A percentile compares a stretch with the other conserved stretches of the same genome.
phyloP scores from a whole-genome alignment of 192 early-diverging fungal genomes.

The Coemansia sp. region DNA sequence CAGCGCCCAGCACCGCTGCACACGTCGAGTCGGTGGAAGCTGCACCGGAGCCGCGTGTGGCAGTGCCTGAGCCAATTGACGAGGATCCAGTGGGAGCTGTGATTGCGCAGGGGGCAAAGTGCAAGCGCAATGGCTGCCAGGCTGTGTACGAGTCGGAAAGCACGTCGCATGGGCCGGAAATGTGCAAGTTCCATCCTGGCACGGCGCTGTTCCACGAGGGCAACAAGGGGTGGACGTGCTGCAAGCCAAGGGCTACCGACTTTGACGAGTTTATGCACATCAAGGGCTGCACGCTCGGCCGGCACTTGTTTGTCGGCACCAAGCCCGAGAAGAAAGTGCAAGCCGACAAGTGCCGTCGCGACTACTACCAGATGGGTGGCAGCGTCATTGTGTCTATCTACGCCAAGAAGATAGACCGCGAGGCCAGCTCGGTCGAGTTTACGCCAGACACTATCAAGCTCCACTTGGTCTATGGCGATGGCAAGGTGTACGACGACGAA shows the following conservation, averaged over 20 bases:
- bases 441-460: conserved; percentile 63
- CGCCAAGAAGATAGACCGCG: conserved; percentile 86
- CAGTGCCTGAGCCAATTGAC: conserved; percentile 64
- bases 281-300: conserved; percentile 85
- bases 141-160: conserved; percentile 65
- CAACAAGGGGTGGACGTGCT: conserved; percentile 97
- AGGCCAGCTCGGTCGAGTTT: conserved; percentile 73
- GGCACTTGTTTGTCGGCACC: conserved; percentile 86
- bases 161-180: conserved; percentile 28
- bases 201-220: conserved; percentile 96
- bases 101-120: conserved; percentile 73
- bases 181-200: conserved; percentile 89
- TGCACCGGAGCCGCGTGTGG: conserved; percentile 26
- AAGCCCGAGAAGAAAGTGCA: conserved; percentile 22
- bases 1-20: conserved; percentile 21
- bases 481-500: conserved; percentile 69
- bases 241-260: conserved; percentile 90
- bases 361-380: conserved; percentile 93
- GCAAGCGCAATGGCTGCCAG: conserved; percentile 84
- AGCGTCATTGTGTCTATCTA: conserved; percentile 88
- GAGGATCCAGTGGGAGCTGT: conserved; percentile 75
- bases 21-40: conserved; percentile 4
- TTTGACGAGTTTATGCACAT: conserved; percentile 99
- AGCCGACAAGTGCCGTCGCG: conserved; percentile 69
- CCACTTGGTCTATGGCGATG: conserved; percentile 79